A percentile compares a stretch with the other conserved stretches of the same genome.
phyloP scores from a whole-genome alignment of 352 stramenopile genomes.

The Phytophthora sansomeana region DNA sequence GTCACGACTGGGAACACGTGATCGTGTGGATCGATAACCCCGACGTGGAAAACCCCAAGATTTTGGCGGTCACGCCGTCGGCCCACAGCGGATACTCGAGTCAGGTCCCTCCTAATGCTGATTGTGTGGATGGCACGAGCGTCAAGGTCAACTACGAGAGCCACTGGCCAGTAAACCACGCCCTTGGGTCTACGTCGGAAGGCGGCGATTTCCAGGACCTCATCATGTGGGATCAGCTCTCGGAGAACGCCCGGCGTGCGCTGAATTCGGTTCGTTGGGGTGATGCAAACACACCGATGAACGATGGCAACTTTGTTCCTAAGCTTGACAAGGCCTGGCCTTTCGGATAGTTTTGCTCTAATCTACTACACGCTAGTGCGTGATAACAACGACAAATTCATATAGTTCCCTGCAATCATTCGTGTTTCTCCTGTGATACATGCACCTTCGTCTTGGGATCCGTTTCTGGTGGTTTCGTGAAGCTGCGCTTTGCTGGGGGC shows the following conservation, averaged over 20 bases:
- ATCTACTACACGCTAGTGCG: too few relatives aligned
- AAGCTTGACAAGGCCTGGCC: conserved; percentile 35
- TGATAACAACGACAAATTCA: neutral
- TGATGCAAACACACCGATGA: conserved; percentile 32
- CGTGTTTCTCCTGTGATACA: too few relatives aligned
- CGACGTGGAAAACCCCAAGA: conserved; percentile 11
- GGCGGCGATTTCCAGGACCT: conserved; percentile 22
- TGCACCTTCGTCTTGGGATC: neutral
- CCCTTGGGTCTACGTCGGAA: conserved; percentile 5
- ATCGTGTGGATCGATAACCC: conserved; percentile 19
- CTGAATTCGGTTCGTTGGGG: conserved; percentile 14
- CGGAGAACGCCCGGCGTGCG: conserved; percentile 10
- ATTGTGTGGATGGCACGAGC: conserved; percentile 5
- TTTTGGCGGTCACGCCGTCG: conserved; percentile 20
- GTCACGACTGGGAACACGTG: conserved; percentile 33
- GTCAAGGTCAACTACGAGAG: conserved; percentile 18
- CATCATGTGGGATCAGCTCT: conserved; percentile 17
- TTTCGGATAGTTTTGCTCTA: neutral
- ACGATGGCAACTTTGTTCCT: conserved; percentile 36
- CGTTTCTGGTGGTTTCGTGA: conserved; percentile 21
- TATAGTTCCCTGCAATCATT: too few relatives aligned
- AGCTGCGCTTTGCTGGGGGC: neutral
- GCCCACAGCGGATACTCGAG: conserved; percentile 18
- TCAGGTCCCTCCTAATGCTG: neutral
- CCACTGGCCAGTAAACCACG: conserved; percentile 23